Conservation (phyloP, 2,329 filamentous ascomycete genomes). For the Fusarium sp. region DNA sequence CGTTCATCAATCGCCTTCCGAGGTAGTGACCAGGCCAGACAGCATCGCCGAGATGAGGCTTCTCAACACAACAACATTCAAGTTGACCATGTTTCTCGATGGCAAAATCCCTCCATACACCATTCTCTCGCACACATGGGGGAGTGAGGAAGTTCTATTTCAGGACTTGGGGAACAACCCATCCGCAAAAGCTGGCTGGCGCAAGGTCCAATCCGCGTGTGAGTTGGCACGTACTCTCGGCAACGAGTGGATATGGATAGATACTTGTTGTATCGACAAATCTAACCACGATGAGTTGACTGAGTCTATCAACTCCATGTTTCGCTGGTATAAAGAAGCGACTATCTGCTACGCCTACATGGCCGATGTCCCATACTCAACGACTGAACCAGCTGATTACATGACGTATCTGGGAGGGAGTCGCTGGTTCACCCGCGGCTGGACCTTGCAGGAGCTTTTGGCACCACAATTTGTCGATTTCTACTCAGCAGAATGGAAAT, state of each 20-base stretch:
- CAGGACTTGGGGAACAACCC: conserved; percentile 1
- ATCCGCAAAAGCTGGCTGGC: conserved; percentile 2
- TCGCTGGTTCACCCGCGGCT: background rate
- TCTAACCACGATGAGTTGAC: background rate
- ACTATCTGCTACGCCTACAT: conserved; percentile 1
- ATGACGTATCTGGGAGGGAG: background rate
- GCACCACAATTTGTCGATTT: background rate
- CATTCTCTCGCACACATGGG: conserved; percentile 13
- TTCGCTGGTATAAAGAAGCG: background rate
- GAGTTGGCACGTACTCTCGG: background rate
- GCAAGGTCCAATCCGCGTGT: background rate
- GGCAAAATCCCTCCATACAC: background rate
- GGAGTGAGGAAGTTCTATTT: background rate
- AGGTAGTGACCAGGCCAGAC: background rate
- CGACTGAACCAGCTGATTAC: background rate
- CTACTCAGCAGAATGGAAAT: background rate
- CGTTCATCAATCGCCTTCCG: background rate
- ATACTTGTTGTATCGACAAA: conserved; percentile 9
- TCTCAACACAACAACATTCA: background rate
- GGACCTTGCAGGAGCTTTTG: conserved; percentile 2
- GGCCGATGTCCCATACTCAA: background rate
- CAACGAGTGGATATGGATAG: conserved; percentile 6
- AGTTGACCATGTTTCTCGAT: background rate
- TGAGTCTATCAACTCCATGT: conserved; percentile 5
- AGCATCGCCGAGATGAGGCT: background rate